Base-by-base conservation (phyloP, 768 basidiomycete genomes). In the Tremella yokohamensis region DNA sequence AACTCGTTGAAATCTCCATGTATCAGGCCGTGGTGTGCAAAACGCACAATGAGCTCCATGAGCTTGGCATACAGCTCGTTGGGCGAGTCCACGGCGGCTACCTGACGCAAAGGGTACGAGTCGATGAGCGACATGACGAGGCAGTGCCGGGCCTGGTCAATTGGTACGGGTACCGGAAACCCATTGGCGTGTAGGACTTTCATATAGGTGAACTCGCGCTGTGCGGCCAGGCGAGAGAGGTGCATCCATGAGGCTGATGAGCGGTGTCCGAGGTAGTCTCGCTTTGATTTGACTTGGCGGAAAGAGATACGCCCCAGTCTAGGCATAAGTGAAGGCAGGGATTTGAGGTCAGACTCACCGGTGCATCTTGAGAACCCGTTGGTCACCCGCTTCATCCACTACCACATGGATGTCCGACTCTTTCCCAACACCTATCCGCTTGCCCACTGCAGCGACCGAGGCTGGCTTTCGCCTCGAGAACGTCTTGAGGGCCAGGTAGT, bases 1-100 rank as follows among this genome's bases (percentile, higher is more conserved):
- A 98, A 99, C 73, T 99, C 96, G 78, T 99, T 99, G 79, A 89
- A 99, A 69, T 99, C 96, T 40, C 96, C 93, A 70, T 99, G 96
- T 52, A 99, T 98, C n/a, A 99, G 83, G 4, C 96, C 96, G 15
- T 88, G 85, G 38, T 84, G 85, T 4, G 94, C 93, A 69, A 98
- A 87, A 53, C 91, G 89, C 57, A 97, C 90, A 72, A 98, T 91
- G 60, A 97, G 80, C 75, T 91, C 90, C 96, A 98, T 98, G 45
- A 98, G 80, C 16, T 80, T 79, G 0, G 92, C 92, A 77, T 97
- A 98, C 19, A 98, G 82, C 62, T 86, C 87, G 40, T 90, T 90
- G 0, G 94, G 92, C 1, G 87, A 87, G 7, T 87, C 84, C 13
- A 93, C 81, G 56, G 88, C 84, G 29, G 86, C 79, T 59, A 97